Evolutionary conservation across 331 rosid genomes (phyloP), one percentile per base, ranked within the genome.

Genomic region (Saraca asoca): DNA sequence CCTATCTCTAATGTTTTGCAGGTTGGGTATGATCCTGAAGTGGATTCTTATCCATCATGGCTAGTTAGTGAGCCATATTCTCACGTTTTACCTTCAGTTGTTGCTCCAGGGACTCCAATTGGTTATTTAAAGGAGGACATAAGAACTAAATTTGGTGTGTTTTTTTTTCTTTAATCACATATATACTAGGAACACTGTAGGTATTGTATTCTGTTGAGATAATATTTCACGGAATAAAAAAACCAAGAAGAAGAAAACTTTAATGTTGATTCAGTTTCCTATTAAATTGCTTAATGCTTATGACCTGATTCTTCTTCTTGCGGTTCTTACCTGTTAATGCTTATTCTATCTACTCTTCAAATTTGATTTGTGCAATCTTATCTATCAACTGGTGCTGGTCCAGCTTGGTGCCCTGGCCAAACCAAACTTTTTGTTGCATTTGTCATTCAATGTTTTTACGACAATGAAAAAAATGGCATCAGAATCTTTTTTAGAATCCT

Each of bases 21-120:
- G 98, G 96, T 89, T 64, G 98, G 98, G 52, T 93, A 93, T 76
- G 98, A 93, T 87, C 96, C 98, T 53, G 96, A 81, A 78, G 71
- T 78, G 52, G 98, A 87, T 12, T 77, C 96, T n/a, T 89, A 89
- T 74, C 95, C 98, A 56, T 68, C 85, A 19, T 93, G 98, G 98
- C 78, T 93, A 70, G 83, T 84, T 8, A 79, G 68, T 67, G 95
- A 85, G 66, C 84, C 95, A 12, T n/a, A n/a, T 82, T 82, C 91
- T 31, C 83, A 80, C 64, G 81, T 92, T 41, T 79, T 92, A 42
- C 98, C 98, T 69, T 74, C 86, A 20, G 89, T 92, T 15, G 66
- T 65, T 64, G 85, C 91, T 76, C 98, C 96, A 7, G 98, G 96
- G 76, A 85, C 95, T 74, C 82, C 90, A 54, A 80, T 89, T 74